These are phyloP conservation scores for Solanum ossicruentum DNA, from an alignment of 257 asterid genomes.

Conservation along the genomic window DNA sequence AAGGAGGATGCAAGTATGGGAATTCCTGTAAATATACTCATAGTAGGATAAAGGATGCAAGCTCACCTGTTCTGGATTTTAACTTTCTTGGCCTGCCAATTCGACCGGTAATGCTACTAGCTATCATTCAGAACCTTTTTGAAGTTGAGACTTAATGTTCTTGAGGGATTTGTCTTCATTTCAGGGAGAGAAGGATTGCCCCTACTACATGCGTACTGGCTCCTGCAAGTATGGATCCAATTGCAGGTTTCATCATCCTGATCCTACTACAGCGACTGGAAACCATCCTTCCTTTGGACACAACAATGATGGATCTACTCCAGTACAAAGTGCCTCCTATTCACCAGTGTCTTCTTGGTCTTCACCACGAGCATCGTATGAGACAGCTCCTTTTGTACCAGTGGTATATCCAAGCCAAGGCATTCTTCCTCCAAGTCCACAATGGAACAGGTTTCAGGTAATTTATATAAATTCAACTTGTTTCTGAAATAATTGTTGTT, in stretches of 20 bases:
- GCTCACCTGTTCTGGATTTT: conserved; percentile 22
- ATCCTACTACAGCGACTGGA: conserved; percentile 32
- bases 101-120: conserved; percentile 37
- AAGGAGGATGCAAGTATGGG: conserved; percentile 77
- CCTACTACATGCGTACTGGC: conserved; percentile 85
- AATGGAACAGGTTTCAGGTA: conserved; percentile 81
- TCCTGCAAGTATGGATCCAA: conserved; percentile 71
- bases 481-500: not conserved
- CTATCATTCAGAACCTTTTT: not conserved
- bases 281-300: not conserved
- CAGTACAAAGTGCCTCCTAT: conserved; percentile 38
- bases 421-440: conserved; percentile 31
- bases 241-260: conserved; percentile 92
- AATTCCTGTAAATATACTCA: conserved; percentile 55
- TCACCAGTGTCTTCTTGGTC: conserved; percentile 57
- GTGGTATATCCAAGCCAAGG: conserved; percentile 37
- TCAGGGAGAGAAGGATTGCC: conserved; percentile 80
- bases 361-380: conserved; percentile 34
- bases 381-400: conserved; percentile 31
- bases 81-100: conserved; percentile 75
- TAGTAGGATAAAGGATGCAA: conserved; percentile 17
- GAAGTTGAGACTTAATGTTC: not conserved
- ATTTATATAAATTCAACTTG: not conserved
- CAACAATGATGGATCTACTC: conserved; percentile 7
- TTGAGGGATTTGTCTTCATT: not conserved